Percentiles rank a stretch among this genome's conserved stretches.
phyloP scores from a whole-genome alignment of 163 green algal genomes.

The Picocystis sp. region DNA sequence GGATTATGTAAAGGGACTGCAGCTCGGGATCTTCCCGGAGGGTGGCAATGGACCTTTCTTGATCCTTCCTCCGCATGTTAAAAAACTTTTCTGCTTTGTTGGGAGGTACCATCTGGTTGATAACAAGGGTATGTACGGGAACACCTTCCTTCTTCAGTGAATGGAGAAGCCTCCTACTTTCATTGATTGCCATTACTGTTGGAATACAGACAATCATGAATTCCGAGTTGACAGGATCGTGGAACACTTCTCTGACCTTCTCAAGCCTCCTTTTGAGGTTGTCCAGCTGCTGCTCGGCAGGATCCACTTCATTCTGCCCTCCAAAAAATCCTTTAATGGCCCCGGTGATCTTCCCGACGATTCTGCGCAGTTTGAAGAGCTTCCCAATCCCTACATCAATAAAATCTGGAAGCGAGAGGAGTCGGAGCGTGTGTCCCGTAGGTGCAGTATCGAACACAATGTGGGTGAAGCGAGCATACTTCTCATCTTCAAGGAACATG shows the following conservation, averaged over 20 bases:
- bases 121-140: too few relatives aligned
- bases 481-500: slow-evolving; percentile 62
- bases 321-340: slow-evolving; percentile 75
- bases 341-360: slow-evolving; percentile 42
- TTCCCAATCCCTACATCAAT: slow-evolving; percentile 58
- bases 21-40: slow-evolving; percentile 9
- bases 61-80: slow-evolving; percentile 11
- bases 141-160: slow-evolving; percentile 55
- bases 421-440: slow-evolving; percentile 86
- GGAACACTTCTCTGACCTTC: slow-evolving; percentile 63
- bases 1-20: neutral
- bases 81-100: slow-evolving; percentile 3
- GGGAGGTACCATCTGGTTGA: too few relatives aligned
- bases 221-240: slow-evolving; percentile 58
- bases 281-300: too few relatives aligned
- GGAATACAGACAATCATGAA: slow-evolving; percentile 97
- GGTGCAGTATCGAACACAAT: slow-evolving; percentile 98
- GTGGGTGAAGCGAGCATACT: slow-evolving; percentile 83
- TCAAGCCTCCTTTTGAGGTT: slow-evolving; percentile 3
- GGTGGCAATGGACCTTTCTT: slow-evolving; percentile 16
- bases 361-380: slow-evolving; percentile 65
- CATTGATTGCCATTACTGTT: slow-evolving; percentile 78
- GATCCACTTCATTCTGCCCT: slow-evolving; percentile 31
- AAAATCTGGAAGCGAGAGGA: slow-evolving; percentile 95
- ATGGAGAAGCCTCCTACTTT: slow-evolving; percentile 67